These are phyloP conservation scores for Capsella rubella DNA, from an alignment of 441 rosid genomes.

Conservation along the genomic window DNA sequence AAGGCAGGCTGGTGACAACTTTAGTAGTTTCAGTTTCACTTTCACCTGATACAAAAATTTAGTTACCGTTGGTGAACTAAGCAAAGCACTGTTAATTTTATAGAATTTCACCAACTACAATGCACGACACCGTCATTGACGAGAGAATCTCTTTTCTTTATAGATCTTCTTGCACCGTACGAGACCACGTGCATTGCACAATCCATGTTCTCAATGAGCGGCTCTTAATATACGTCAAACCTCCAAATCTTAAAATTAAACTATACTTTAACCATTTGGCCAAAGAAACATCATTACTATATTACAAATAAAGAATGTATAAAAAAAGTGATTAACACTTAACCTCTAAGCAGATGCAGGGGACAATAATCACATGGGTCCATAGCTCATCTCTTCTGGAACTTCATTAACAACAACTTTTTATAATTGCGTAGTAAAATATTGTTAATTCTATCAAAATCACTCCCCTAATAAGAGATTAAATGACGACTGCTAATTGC, in stretches of 20 bases:
- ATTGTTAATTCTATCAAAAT: conserved; percentile 12
- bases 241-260: conserved; percentile 7
- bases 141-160: conserved; percentile 25
- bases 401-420: conserved; percentile 5
- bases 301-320: too few relatives aligned
- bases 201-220: conserved; percentile 35
- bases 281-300: neutral
- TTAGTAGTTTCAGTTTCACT: neutral
- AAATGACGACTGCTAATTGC: conserved; percentile 16
- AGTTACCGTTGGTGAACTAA: conserved; percentile 21
- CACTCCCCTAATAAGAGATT: conserved; percentile 8
- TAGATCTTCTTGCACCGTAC: conserved; percentile 39
- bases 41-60: conserved; percentile 12
- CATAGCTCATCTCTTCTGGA: conserved; percentile 41
- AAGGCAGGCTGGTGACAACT: neutral
- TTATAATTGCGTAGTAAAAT: conserved; percentile 10
- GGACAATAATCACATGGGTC: conserved; percentile 45
- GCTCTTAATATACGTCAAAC: conserved; percentile 41
- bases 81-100: neutral
- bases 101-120: conserved; percentile 13
- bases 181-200: conserved; percentile 41
- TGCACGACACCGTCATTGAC: conserved; percentile 39
- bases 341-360: conserved; percentile 43
- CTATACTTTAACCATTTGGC: conserved; percentile 5
- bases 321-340: conserved; percentile 33